Percentiles rank a stretch among this genome's conserved stretches.
These are phyloP conservation scores for Lactarius tabidus DNA, from an alignment of 768 basidiomycete genomes.

Conservation along the genomic window DNA sequence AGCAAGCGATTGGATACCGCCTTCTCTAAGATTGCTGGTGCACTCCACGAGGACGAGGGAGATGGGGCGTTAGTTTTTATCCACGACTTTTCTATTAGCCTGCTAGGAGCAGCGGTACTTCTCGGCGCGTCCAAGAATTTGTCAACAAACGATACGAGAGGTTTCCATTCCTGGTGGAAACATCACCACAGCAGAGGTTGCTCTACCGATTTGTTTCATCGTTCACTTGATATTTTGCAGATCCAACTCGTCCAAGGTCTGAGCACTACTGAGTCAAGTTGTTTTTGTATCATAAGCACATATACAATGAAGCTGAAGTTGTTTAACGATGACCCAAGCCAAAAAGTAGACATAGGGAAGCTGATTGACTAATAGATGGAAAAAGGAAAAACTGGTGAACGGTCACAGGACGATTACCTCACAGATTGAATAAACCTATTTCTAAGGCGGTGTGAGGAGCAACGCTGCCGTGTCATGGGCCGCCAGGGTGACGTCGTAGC, in stretches of 20 bases:
- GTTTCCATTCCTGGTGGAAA: too few species aligned
- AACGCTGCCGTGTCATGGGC: slow-evolving; percentile 53
- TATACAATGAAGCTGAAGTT: neutral
- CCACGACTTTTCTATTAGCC: slow-evolving; percentile 80
- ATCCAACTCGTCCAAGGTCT: too few species aligned
- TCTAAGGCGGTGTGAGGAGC: slow-evolving; percentile 33
- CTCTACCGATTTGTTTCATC: too few species aligned
- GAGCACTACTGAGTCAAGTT: too few species aligned
- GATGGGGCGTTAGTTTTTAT: too few species aligned
- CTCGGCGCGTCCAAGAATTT: slow-evolving; percentile 57
- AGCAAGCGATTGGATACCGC: too few species aligned
- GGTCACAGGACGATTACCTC: neutral
- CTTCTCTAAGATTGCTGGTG: too few species aligned
- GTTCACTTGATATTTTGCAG: too few species aligned
- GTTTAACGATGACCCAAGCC: neutral
- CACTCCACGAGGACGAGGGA: too few species aligned
- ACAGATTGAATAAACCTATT: neutral
- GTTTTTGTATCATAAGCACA: neutral
- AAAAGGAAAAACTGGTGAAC: neutral
- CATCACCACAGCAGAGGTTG: too few species aligned
- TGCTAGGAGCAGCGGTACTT: slow-evolving; percentile 55
- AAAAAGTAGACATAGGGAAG: neutral
- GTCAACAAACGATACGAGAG: slow-evolving; percentile 41
- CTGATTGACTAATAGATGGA: neutral
- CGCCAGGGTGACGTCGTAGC: slow-evolving; percentile 41